A percentile compares a stretch with the other conserved stretches of the same genome.
These are phyloP conservation scores for Spongospora subterranea DNA, from an alignment of 208 protist genomes.

Conservation along the genomic window DNA sequence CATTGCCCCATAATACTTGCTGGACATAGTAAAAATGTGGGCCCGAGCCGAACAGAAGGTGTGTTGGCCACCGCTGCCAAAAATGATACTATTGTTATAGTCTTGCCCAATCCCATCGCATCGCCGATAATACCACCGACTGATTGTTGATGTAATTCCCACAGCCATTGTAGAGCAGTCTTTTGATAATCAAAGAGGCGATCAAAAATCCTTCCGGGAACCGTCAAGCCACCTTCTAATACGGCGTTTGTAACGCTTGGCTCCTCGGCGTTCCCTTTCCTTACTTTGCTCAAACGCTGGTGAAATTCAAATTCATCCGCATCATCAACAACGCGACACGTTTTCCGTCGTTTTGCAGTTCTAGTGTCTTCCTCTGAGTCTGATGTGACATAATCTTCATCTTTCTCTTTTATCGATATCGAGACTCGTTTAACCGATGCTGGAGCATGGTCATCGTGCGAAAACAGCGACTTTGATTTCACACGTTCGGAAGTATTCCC, in stretches of 20 bases:
- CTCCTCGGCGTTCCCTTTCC: background rate
- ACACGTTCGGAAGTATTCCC: background rate
- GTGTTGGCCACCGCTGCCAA: constrained; percentile 80
- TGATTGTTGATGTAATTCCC: constrained; percentile 87
- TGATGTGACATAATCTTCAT: background rate
- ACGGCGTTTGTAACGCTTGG: background rate
- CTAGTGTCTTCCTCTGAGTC: background rate
- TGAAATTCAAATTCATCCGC: constrained; percentile 16
- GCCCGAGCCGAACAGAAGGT: constrained; percentile 74
- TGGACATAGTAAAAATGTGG: constrained; percentile 82
- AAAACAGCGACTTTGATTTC: background rate
- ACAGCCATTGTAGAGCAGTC: constrained; percentile 90
- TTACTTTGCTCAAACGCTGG: background rate
- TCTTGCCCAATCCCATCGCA: constrained; percentile 88
- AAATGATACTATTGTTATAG: constrained; percentile 85
- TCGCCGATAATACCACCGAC: constrained; percentile 78
- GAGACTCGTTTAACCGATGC: background rate
- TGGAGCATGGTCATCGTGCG: background rate
- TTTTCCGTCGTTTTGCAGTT: background rate
- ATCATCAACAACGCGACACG: constrained; percentile 24
- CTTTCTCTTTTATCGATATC: background rate
- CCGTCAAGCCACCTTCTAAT: constrained; percentile 59
- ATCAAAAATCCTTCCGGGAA: constrained; percentile 73
- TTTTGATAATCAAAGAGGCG: constrained; percentile 75
- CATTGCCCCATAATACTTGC: constrained; percentile 74